Percentiles rank a stretch among this genome's conserved stretches.
phyloP scores from a whole-genome alignment of 164 flowering plant species.

The Vitis rupestris region DNA sequence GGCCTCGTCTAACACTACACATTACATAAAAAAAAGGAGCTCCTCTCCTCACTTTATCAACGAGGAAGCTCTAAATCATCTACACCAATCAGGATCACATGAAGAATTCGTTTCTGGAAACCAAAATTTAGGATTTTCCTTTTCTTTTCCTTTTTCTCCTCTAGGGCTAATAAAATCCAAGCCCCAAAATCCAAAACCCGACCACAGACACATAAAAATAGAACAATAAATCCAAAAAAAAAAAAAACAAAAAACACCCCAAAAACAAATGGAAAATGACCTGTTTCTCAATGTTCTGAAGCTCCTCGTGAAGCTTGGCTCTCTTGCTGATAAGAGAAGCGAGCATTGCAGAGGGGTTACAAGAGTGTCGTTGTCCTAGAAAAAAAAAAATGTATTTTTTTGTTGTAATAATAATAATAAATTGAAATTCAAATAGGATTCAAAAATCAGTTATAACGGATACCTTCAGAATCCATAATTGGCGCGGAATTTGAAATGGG shows the following conservation, averaged over 20 bases:
- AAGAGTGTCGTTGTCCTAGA: slow-evolving; percentile 52
- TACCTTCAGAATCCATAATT: slow-evolving; percentile 50
- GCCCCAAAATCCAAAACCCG: too few species aligned
- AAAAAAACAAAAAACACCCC: background rate
- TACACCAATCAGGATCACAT: too few species aligned
- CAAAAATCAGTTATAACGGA: slow-evolving; percentile 9
- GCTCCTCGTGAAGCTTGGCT: slow-evolving; percentile 85
- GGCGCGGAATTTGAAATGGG: slow-evolving; percentile 18
- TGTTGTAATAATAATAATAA: background rate
- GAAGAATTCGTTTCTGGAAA: too few species aligned
- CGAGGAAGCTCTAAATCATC: too few species aligned
- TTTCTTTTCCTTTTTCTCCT: too few species aligned
- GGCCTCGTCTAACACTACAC: too few species aligned
- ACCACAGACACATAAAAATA: too few species aligned
- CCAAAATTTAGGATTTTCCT: too few species aligned
- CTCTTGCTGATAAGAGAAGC: slow-evolving; percentile 66
- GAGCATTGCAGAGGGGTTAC: slow-evolving; percentile 71
- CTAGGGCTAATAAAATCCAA: too few species aligned
- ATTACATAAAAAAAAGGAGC: too few species aligned
- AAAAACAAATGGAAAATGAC: slow-evolving; percentile 21
- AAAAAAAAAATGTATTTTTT: background rate
- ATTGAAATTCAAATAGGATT: background rate
- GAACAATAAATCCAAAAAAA: background rate
- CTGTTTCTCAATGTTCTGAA: slow-evolving; percentile 82
- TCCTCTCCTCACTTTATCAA: too few species aligned